These are phyloP conservation scores for Ceratocystis cacaofunesta DNA, from an alignment of 2,329 filamentous ascomycete species.

Conservation along the genomic window DNA sequence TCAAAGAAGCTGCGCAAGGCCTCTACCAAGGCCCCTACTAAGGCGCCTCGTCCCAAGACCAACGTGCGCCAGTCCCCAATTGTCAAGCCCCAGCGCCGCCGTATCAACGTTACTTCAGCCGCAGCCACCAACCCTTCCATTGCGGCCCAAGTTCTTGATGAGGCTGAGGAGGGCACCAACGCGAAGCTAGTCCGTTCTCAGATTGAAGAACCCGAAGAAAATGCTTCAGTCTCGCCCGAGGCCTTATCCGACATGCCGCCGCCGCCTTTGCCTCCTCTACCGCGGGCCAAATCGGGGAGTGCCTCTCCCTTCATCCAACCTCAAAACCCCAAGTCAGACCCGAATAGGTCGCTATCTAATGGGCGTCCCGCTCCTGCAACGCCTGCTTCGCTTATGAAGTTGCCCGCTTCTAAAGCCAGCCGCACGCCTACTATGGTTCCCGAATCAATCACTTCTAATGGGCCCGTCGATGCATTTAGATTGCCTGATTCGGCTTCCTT, in stretches of 20 bases:
- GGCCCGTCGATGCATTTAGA: constrained; percentile 29
- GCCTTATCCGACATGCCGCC: constrained; percentile 51
- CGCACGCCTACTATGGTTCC: constrained; percentile 5
- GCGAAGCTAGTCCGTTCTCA: constrained; percentile 19
- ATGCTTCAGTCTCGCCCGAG: constrained; percentile 50
- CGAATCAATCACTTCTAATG: neutral
- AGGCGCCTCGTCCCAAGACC: constrained; percentile 34
- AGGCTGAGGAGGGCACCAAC: constrained; percentile 31
- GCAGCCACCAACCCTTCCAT: constrained; percentile 38
- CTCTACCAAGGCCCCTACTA: constrained; percentile 36
- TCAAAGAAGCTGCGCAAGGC: constrained; percentile 40
- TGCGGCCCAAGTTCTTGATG: constrained; percentile 39
- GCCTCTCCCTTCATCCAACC: constrained; percentile 54
- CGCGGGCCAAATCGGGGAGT: constrained; percentile 46
- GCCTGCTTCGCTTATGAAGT: constrained; percentile 74
- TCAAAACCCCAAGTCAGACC: constrained; percentile 28
- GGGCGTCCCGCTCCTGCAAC: constrained; percentile 46
- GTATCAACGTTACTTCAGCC: constrained; percentile 24
- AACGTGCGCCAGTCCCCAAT: constrained; percentile 57
- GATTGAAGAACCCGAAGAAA: constrained; percentile 45
- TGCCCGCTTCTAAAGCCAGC: constrained; percentile 38
- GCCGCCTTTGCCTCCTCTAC: constrained; percentile 38
- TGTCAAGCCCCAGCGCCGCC: constrained; percentile 48
- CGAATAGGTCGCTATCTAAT: constrained; percentile 6
- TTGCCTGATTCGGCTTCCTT: constrained; percentile 53